Conservation (phyloP, 2,329 filamentous ascomycete genomes). For the Cytospora paraplurivora region DNA sequence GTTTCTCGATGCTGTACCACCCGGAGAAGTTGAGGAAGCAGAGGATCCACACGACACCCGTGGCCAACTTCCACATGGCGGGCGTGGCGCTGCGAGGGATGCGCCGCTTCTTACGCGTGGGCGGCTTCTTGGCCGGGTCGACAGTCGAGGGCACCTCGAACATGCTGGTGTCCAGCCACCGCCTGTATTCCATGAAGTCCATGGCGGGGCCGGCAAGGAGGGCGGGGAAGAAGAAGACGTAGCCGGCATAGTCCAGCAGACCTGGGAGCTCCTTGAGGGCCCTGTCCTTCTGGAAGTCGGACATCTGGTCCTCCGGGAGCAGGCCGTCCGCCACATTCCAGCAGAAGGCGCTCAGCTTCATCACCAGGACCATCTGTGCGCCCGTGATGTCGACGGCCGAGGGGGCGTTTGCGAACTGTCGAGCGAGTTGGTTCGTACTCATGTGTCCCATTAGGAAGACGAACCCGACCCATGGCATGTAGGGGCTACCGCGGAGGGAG, state of each 20-base stretch:
- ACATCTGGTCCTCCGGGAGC: slow-evolving; percentile 76
- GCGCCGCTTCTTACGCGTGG: slow-evolving; percentile 84
- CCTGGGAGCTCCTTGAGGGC: slow-evolving; percentile 74
- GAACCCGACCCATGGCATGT: slow-evolving; percentile 98
- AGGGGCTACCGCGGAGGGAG: slow-evolving; percentile 75
- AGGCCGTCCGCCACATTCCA: slow-evolving; percentile 97
- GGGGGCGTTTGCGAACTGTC: slow-evolving; percentile 70
- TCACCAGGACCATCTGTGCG: slow-evolving; percentile 96
- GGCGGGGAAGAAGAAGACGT: slow-evolving; percentile 93
- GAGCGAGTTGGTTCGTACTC: slow-evolving; percentile 83
- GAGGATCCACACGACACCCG: slow-evolving; percentile 78
- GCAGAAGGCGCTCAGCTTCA: slow-evolving; percentile 96
- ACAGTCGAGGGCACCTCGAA: slow-evolving; percentile 81
- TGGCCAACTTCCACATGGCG: slow-evolving; percentile 72
- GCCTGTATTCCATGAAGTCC: slow-evolving; percentile 89
- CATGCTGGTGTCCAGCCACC: slow-evolving; percentile 93
- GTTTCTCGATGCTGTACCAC: slow-evolving; percentile 64
- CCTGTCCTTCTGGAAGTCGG: slow-evolving; percentile 81
- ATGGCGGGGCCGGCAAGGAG: slow-evolving; percentile 90
- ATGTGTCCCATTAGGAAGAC: slow-evolving; percentile 94
- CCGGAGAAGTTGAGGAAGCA: slow-evolving; percentile 73
- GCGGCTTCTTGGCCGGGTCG: slow-evolving; percentile 83
- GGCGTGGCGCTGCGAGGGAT: slow-evolving; percentile 90
- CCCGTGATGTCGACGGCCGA: slow-evolving; percentile 82
- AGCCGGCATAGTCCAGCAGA: slow-evolving; percentile 81